Percentiles rank a stretch among this genome's conserved stretches.
phyloP scores from a whole-genome alignment of 106 monocot species.

The Dioscorea zingiberensis region DNA sequence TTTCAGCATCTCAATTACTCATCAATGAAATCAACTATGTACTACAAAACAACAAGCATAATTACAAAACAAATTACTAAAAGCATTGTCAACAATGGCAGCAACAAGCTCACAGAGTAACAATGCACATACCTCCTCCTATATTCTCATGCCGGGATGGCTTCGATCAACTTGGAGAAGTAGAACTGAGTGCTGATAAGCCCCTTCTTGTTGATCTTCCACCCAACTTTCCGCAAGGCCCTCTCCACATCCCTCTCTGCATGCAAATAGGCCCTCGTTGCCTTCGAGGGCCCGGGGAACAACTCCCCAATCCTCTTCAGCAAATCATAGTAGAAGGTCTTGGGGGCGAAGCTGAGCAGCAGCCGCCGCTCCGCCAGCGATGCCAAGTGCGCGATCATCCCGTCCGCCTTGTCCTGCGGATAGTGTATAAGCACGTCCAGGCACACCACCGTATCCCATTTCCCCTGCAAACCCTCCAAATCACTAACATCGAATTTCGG shows the following conservation, averaged over 20 bases:
- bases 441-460: constrained; percentile 79
- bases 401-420: constrained; percentile 78
- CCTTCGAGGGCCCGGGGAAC: constrained; percentile 93
- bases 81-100: background rate
- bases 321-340: constrained; percentile 63
- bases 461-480: constrained; percentile 70
- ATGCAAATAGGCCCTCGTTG: constrained; percentile 93
- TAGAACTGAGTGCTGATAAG: constrained; percentile 82
- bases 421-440: constrained; percentile 95
- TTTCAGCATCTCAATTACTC: background rate
- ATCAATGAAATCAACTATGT: background rate
- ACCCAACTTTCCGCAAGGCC: constrained; percentile 74
- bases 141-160: constrained; percentile 34
- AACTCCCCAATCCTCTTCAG: constrained; percentile 89
- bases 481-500: constrained; percentile 78
- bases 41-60: background rate
- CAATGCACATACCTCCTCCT: background rate
- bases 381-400: constrained; percentile 85
- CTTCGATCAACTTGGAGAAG: constrained; percentile 81
- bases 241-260: constrained; percentile 79
- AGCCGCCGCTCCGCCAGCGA: constrained; percentile 77
- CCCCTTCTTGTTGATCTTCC: constrained; percentile 58
- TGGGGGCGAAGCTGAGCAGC: constrained; percentile 83
- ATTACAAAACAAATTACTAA: background rate
- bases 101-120: background rate